Percentiles rank a stretch among this genome's conserved stretches.
phyloP scores from a whole-genome alignment of 345 rosid species.

The Aquilaria malaccensis region DNA sequence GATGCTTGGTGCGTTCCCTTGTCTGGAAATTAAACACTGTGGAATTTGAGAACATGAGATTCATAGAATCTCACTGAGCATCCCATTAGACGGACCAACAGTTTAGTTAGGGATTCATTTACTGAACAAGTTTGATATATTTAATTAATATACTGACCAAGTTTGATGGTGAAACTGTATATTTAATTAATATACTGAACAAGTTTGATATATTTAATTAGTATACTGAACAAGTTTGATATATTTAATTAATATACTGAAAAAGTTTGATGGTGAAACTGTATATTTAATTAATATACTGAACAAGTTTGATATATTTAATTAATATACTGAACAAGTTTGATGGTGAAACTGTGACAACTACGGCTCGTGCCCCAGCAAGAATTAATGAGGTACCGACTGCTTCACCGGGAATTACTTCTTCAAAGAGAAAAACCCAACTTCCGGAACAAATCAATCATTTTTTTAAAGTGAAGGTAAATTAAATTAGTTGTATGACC shows the following conservation, averaged over 20 bases:
- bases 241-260: constrained; percentile 44
- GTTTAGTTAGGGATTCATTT: no score
- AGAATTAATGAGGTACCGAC: constrained; percentile 67
- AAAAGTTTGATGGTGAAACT: constrained; percentile 91
- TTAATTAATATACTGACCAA: constrained; percentile 68
- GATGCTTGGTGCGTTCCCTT: no score
- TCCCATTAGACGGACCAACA: no score
- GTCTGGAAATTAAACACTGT: no score
- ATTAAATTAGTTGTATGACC: neutral
- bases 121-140: no score
- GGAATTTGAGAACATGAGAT: no score
- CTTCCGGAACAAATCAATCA: constrained; percentile 49
- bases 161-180: constrained; percentile 85
- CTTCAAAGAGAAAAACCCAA: constrained; percentile 93
- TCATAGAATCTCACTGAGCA: no score
- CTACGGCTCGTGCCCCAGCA: constrained; percentile 86
- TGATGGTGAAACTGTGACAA: constrained; percentile 88
- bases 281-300: constrained; percentile 76
- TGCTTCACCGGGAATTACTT: constrained; percentile 92
- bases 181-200: constrained; percentile 79
- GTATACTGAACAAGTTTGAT: constrained; percentile 89
- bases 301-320: constrained; percentile 90
- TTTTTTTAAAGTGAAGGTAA: constrained; percentile 1
- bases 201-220: constrained; percentile 88
- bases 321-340: constrained; percentile 86